Percentiles rank a stretch among this genome's conserved stretches.
Conservation (phyloP, 768 basidiomycete species). For the Suillus hirtellus region DNA sequence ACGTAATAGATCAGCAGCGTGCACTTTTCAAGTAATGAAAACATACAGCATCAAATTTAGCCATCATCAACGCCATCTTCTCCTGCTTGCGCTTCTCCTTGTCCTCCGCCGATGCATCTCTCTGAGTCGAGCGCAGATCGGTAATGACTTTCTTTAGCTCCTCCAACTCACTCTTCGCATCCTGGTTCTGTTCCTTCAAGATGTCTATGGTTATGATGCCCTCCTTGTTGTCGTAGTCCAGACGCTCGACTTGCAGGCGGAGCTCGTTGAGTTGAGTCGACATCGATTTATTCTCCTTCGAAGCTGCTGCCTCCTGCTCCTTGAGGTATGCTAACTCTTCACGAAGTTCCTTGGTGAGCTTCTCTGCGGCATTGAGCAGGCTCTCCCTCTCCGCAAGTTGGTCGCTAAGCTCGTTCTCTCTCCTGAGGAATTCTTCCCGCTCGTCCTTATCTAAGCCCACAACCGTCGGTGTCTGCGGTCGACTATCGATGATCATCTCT, state of each 20-base stretch:
- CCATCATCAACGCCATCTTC: constrained; percentile 99
- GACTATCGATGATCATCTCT: constrained; percentile 61
- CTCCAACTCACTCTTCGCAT: constrained; percentile 85
- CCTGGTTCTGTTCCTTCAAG: constrained; percentile 90
- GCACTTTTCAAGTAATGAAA: constrained; percentile 4
- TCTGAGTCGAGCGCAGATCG: constrained; percentile 79
- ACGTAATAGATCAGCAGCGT: constrained; percentile 12
- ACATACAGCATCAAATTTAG: constrained; percentile 92
- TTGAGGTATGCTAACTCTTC: constrained; percentile 90
- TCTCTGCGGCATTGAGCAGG: constrained; percentile 75
- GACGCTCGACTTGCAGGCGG: constrained; percentile 84
- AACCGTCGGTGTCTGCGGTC: constrained; percentile 92
- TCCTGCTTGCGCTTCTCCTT: constrained; percentile 99
- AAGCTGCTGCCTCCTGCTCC: constrained; percentile 82
- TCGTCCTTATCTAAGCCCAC: constrained; percentile 93
- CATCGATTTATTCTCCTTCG: constrained; percentile 93
- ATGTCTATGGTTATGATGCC: constrained; percentile 90
- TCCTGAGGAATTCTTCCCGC: constrained; percentile 91
- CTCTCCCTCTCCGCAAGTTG: constrained; percentile 90
- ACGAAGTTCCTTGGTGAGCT: constrained; percentile 81
- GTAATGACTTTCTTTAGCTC: constrained; percentile 79
- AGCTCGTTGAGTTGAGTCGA: constrained; percentile 92
- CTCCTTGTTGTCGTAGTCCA: constrained; percentile 97
- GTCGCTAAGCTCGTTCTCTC: constrained; percentile 97
- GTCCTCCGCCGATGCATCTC: constrained; percentile 87